Evolutionary conservation across 768 basidiomycete genomes (phyloP).

Genomic region (Leccinum imitatum): DNA sequence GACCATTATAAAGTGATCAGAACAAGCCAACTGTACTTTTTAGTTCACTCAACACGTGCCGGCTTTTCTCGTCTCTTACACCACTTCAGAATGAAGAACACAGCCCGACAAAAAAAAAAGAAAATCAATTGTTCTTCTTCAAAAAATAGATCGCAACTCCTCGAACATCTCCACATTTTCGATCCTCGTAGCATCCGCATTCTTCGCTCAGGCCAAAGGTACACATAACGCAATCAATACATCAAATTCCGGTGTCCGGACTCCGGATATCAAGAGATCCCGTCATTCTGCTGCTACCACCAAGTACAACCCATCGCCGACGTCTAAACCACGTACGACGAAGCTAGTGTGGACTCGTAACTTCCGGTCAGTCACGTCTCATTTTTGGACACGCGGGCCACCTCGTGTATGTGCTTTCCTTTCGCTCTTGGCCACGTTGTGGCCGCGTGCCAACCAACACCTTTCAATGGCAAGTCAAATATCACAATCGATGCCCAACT

Average conservation of each 20-base stretch:
- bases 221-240: background rate
- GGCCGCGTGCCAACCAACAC: background rate
- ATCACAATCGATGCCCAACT: conserved; percentile 35
- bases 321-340: background rate
- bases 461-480: conserved; percentile 9
- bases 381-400: background rate
- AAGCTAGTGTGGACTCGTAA: background rate
- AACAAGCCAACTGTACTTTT: conserved; percentile 28
- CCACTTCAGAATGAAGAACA: background rate
- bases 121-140: background rate
- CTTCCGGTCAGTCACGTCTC: background rate
- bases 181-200: background rate
- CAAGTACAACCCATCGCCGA: background rate
- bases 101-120: background rate
- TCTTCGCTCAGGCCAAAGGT: conserved; percentile 3
- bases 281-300: background rate
- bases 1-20: conserved; percentile 31
- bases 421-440: background rate
- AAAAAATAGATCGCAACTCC: background rate
- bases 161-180: background rate
- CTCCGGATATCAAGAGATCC: background rate
- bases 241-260: background rate
- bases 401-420: background rate
- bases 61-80: background rate
- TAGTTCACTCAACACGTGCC: conserved; percentile 27